A percentile compares a stretch with the other conserved stretches of the same genome.
phyloP scores from a whole-genome alignment of 371 early-diverging fungal genomes.

The Chytridiales sp. region DNA sequence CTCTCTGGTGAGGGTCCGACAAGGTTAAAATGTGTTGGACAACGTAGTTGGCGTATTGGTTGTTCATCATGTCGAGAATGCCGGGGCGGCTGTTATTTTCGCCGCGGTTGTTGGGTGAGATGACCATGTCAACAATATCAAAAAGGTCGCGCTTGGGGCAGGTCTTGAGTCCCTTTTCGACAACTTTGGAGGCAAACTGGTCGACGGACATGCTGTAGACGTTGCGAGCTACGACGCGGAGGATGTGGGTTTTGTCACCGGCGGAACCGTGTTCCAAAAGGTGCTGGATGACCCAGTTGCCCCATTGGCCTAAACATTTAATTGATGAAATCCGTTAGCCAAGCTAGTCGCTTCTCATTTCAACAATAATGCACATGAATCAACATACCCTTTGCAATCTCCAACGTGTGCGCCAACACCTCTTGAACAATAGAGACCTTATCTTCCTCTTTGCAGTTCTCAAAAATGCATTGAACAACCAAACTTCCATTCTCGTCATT shows the following conservation, averaged over 20 bases:
- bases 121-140: constrained; percentile 40
- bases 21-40: constrained; percentile 71
- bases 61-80: constrained; percentile 55
- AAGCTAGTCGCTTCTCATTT: too few relatives aligned
- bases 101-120: constrained; percentile 28
- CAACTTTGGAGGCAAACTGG: constrained; percentile 77
- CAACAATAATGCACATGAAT: too few relatives aligned
- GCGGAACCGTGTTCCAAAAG: constrained; percentile 66
- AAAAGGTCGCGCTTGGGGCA: constrained; percentile 46
- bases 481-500: constrained; percentile 75
- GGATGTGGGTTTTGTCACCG: constrained; percentile 46
- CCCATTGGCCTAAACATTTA: constrained; percentile 62
- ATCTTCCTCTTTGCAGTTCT: constrained; percentile 62
- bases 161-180: constrained; percentile 70
- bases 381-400: constrained; percentile 56
- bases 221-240: constrained; percentile 46
- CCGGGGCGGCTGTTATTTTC: constrained; percentile 45
- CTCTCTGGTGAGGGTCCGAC: constrained; percentile 60
- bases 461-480: constrained; percentile 80
- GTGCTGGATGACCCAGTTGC: constrained; percentile 79
- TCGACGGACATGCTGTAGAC: constrained; percentile 64
- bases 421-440: constrained; percentile 65
- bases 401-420: constrained; percentile 56
- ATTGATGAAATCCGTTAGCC: not conserved
- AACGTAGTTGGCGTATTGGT: constrained; percentile 74